Base-by-base conservation (phyloP, 805 yeast species). In the Candida hispaniensis region DNA sequence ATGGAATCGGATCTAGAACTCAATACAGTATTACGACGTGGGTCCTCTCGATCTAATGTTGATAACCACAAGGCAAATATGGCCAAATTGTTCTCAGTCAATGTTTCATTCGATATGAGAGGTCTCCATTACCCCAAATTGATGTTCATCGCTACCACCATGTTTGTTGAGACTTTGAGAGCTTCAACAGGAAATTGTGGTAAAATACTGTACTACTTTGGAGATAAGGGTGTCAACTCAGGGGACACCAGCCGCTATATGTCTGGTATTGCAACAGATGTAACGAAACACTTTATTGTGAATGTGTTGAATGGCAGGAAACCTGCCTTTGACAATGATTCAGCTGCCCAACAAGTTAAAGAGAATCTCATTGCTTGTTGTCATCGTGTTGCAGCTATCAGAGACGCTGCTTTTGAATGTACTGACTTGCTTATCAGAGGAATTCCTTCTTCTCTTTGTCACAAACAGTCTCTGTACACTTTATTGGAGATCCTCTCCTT, bases 1-100 rank as follows among this genome's bases (percentile, higher is more conserved):
- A 77, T 88, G 8, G 98, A 91, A 52, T 82, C 93, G 12, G 82
- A 94, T 2, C 66, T 91, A 43, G 96, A 91, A 49, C 67, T 91
- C 63, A 91, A 91, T 51, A 78, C 94, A 1, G 83, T 91, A 17
- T 64, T 91, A 35, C 71, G 93, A 51, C 69, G 97, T 42, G 94
- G 94, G 9, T 76, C 94, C 0, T 80, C 94, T 2, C 79, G 79
- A 47, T 75, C 73, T 39, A 80, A 80, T 41, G 74, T 79, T 30
- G 79, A 74, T 53, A 72, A 75, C 41, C 94, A 85, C 52, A 74
- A 66, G 69, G 66, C 44, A 5, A 43, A 49, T 6, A 44, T 49
- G 45, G 44, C 43, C 25, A 30, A 25, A 15, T 38, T 63, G 14
- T 57, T 71, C 13, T 56, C 72, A 18, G 67, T 66, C 24, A 59